A percentile compares a stretch with the other conserved stretches of the same genome.
Conservation (phyloP, 805 yeast species). For the Cyberlindnera bimundalis region DNA sequence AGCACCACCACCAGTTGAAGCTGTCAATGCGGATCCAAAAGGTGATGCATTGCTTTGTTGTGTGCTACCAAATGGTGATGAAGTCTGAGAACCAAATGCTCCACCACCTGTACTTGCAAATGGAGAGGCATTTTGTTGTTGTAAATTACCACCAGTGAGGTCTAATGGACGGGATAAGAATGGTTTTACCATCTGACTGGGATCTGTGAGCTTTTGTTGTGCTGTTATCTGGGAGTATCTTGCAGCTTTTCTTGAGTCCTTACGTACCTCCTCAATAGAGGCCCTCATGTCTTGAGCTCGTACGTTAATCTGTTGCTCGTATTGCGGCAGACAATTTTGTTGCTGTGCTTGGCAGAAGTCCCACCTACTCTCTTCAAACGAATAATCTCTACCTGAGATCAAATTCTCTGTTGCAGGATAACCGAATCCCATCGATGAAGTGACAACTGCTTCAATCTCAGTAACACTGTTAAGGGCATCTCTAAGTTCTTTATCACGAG, state of each 20-base stretch:
- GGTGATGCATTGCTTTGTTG: slow-evolving; percentile 8
- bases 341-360: slow-evolving; percentile 42
- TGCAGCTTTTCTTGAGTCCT: slow-evolving; percentile 48
- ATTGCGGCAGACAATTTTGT: slow-evolving; percentile 35
- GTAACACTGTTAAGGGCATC: slow-evolving; percentile 22
- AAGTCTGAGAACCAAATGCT: slow-evolving; percentile 17
- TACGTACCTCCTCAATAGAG: slow-evolving; percentile 36
- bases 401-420: slow-evolving; percentile 46
- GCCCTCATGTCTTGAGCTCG: slow-evolving; percentile 46
- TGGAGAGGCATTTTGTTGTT: slow-evolving; percentile 7
- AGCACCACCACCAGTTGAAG: not conserved
- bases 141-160: slow-evolving; percentile 21
- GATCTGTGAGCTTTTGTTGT: slow-evolving; percentile 28
- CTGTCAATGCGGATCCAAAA: not conserved
- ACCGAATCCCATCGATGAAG: slow-evolving; percentile 45
- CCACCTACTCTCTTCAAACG: slow-evolving; percentile 50
- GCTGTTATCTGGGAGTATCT: slow-evolving; percentile 51
- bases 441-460: slow-evolving; percentile 29
- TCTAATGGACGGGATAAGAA: slow-evolving; percentile 36
- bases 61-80: slow-evolving; percentile 11
- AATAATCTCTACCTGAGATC: slow-evolving; percentile 49
- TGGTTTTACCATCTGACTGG: slow-evolving; percentile 26
- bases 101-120: slow-evolving; percentile 9
- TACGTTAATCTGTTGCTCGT: slow-evolving; percentile 38
- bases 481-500: slow-evolving; percentile 29